Evolutionary conservation across 2,329 filamentous ascomycete genomes (phyloP).

Genomic region (Ceratocystis huliohia): DNA sequence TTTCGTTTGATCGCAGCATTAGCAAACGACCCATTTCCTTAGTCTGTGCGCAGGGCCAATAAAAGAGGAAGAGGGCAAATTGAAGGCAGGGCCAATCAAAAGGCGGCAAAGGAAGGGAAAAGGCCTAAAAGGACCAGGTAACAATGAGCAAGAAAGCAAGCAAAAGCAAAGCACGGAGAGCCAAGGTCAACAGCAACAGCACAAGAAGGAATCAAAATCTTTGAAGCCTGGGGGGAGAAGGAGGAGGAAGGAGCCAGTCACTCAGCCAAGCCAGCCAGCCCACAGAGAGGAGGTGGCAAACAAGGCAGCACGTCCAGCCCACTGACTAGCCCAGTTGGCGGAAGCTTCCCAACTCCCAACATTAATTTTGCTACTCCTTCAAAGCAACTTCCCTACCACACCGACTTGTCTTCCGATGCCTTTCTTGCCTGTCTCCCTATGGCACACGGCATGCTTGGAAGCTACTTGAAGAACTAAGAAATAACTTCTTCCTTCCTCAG

Average conservation of each 20-base stretch:
- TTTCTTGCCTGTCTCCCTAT: not conserved
- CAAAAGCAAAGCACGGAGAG: not conserved
- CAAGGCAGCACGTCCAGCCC: not conserved
- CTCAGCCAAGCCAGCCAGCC: not conserved
- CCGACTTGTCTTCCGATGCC: not conserved
- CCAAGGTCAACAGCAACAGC: not conserved
- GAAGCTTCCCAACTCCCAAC: constrained; percentile 1
- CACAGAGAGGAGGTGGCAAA: constrained; percentile 6
- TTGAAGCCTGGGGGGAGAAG: not conserved
- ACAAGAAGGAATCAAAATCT: not conserved
- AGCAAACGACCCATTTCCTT: not conserved
- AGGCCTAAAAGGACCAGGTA: not conserved
- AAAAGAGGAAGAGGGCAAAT: not conserved
- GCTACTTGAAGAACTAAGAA: not conserved
- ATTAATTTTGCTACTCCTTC: not conserved
- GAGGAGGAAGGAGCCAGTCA: not conserved
- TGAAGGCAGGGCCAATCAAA: not conserved
- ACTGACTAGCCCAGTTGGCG: not conserved
- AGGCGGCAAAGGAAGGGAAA: not conserved
- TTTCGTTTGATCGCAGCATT: not conserved
- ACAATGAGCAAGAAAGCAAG: not conserved
- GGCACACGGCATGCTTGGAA: not conserved
- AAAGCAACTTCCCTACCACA: not conserved
- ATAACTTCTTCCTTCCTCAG: not conserved
- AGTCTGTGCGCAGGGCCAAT: not conserved